Percentiles rank a stretch among this genome's conserved stretches.
Conservation (phyloP, 495 filamentous ascomycete species). For the Talaromyces stipitatus region DNA sequence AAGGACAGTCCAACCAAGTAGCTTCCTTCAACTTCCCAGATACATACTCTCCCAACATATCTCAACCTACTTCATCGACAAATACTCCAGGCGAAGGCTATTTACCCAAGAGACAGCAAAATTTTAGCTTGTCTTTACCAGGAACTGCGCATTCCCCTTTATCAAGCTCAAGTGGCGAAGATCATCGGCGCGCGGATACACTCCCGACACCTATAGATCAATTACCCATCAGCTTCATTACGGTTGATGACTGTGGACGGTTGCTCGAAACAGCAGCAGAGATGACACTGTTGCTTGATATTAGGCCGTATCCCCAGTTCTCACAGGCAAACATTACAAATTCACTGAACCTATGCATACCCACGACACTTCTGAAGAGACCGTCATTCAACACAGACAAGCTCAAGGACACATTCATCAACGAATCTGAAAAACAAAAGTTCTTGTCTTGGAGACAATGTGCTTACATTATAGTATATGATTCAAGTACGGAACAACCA, state of each 20-base stretch:
- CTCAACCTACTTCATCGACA: conserved; percentile 20
- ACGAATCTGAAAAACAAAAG: conserved; percentile 58
- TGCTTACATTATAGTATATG: conserved; percentile 79
- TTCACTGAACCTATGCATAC: conserved; percentile 89
- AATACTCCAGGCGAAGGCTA: conserved; percentile 18
- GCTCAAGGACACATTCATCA: conserved; percentile 79
- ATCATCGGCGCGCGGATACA: conserved; percentile 50
- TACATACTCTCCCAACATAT: conserved; percentile 8
- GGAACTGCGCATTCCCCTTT: conserved; percentile 18
- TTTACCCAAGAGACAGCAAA: conserved; percentile 11
- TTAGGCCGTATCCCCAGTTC: conserved; percentile 80
- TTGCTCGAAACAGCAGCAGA: conserved; percentile 51
- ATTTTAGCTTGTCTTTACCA: conserved; percentile 32
- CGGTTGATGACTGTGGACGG: conserved; percentile 55
- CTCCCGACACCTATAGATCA: conserved; percentile 40
- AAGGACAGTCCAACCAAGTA: background rate
- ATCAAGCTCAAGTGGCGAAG: conserved; percentile 16
- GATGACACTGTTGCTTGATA: conserved; percentile 71
- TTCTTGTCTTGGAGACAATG: conserved; percentile 71
- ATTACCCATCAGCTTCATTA: conserved; percentile 45
- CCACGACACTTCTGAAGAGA: conserved; percentile 86
- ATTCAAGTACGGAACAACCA: conserved; percentile 61
- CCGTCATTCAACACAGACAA: conserved; percentile 89
- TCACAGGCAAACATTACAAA: conserved; percentile 63
- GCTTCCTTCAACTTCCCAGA: background rate